These are phyloP conservation scores for Rhododendron kiyosumense DNA, from an alignment of 148 eudicot genomes.

Conservation along the genomic window DNA sequence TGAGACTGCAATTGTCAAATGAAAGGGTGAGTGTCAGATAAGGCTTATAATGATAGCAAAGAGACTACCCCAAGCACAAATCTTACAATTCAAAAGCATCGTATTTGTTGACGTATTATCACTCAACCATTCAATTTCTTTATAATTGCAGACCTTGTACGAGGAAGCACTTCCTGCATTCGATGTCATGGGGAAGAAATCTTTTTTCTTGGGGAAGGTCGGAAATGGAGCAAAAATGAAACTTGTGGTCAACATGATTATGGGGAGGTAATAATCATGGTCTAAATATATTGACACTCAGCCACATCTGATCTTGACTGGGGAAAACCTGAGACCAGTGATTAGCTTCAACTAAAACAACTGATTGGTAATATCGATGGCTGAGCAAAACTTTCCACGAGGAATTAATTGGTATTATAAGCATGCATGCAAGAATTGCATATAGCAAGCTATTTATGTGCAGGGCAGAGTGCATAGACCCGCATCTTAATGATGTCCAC, in stretches of 20 bases:
- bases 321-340: background rate
- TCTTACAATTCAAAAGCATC: background rate
- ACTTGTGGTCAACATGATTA: constrained; percentile 97
- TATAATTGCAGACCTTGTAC: constrained; percentile 55
- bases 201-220: constrained; percentile 82
- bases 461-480: background rate
- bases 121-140: constrained; percentile 8
- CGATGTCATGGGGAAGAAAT: constrained; percentile 92
- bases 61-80: background rate
- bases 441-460: background rate
- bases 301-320: background rate
- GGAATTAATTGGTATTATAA: background rate
- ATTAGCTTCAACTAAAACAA: background rate
- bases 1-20: background rate
- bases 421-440: background rate
- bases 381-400: background rate
- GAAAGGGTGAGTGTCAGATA: background rate
- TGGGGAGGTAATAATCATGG: constrained; percentile 72
- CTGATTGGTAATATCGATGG: background rate
- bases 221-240: constrained; percentile 99
- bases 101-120: background rate
- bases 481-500: background rate
- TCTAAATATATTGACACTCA: background rate
- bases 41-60: background rate
- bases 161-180: constrained; percentile 85